phyloP scores from a whole-genome alignment of 768 basidiomycete genomes.

The Russula griseocarnosa region DNA sequence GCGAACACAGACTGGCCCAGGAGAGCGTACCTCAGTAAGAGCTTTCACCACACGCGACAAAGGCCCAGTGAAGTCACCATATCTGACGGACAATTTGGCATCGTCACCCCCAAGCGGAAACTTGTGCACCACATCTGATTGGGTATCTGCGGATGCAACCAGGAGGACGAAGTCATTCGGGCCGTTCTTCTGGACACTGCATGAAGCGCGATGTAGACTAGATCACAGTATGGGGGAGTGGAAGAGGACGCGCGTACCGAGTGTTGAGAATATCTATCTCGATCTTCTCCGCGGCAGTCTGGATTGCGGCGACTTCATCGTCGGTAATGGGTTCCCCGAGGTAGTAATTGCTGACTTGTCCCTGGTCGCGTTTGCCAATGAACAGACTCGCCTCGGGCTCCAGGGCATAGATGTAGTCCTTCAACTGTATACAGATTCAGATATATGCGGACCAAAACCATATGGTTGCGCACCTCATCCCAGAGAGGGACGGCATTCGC shows the following conservation, averaged over 20 bases:
- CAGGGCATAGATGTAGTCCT: conserved; percentile 67
- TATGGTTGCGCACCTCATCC: conserved; percentile 46
- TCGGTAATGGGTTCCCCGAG: conserved; percentile 69
- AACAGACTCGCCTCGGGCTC: conserved; percentile 62
- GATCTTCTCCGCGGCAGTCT: conserved; percentile 68
- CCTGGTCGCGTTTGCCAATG: conserved; percentile 74
- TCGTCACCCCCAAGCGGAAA: conserved; percentile 41
- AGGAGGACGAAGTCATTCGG: conserved; percentile 60
- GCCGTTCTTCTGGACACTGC: conserved; percentile 68
- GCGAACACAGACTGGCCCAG: no score
- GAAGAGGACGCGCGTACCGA: conserved; percentile 44
- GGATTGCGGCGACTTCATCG: conserved; percentile 72
- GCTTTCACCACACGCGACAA: conserved; percentile 53
- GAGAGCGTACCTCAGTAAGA: conserved; percentile 51
- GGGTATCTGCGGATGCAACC: conserved; percentile 61
- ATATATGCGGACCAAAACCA: not conserved
- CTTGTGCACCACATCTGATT: conserved; percentile 42
- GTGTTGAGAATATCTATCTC: conserved; percentile 80
- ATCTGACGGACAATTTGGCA: conserved; percentile 59
- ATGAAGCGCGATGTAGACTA: not conserved
- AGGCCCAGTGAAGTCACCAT: conserved; percentile 66
- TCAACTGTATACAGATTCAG: conserved; percentile 45
- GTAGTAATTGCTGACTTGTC: conserved; percentile 85
- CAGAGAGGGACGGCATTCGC: conserved; percentile 56
- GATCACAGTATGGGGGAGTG: not conserved